Conservation (phyloP, 805 yeast genomes). For the Yarrowia osloensis region DNA sequence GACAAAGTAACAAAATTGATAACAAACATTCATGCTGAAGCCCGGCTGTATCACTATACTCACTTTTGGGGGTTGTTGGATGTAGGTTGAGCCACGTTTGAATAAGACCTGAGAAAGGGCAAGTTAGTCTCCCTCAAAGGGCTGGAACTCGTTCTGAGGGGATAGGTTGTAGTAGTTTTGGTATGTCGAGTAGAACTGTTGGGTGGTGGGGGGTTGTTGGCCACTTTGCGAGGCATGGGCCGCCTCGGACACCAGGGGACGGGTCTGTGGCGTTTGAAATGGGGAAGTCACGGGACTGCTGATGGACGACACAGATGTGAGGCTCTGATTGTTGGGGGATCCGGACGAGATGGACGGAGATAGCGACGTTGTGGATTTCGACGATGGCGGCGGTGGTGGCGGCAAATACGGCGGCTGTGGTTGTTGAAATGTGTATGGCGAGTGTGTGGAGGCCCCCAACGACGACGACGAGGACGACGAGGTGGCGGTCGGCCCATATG, state of each 20-base stretch:
- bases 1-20: too few relatives aligned
- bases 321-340: not conserved
- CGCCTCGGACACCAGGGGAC: not conserved
- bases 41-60: not conserved
- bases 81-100: not conserved
- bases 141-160: conserved; percentile 17
- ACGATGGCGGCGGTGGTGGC: not conserved
- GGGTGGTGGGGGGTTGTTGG: not conserved
- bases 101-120: not conserved
- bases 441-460: not conserved
- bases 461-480: not conserved
- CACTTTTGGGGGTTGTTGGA: conserved; percentile 9
- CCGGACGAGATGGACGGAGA: not conserved
- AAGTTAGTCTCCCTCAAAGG: conserved; percentile 5
- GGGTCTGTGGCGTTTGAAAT: not conserved
- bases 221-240: not conserved
- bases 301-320: conserved; percentile 1
- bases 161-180: conserved; percentile 26
- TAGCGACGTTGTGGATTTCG: not conserved
- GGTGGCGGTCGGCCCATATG: not conserved
- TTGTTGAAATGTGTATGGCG: conserved; percentile 4
- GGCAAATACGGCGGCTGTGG: conserved; percentile 1
- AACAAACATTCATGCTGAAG: too few relatives aligned
- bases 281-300: conserved; percentile 16
- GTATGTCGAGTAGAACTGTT: not conserved